Evolutionary conservation across 1,284 basidiomycete genomes (phyloP), one percentile per base, ranked within the genome.

Genomic region (Cutaneotrichosporon dermatis): DNA sequence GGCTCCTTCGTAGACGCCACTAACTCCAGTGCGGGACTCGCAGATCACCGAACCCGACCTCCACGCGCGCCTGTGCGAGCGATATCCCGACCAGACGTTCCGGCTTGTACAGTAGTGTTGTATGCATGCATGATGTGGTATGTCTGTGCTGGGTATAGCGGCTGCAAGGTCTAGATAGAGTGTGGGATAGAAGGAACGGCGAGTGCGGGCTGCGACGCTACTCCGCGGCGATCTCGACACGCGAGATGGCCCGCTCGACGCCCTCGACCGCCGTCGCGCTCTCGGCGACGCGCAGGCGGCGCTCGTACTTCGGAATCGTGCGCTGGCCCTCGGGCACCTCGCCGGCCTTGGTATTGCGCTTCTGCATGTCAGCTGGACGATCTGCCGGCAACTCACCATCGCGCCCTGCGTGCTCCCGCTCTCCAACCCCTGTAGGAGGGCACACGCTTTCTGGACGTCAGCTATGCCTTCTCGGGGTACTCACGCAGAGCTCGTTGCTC

Each of bases 351-450:
- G 13, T 43, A n/a, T 41, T 53, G 6, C 44, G 45, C 42, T 43
- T 34, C 9, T 33, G 11, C 15, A 34, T 25, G 48, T 51, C 33
- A 49, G 45, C 10, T 44, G 41, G 15, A 33, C 13, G 11, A n/a
- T 36, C 16, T 7, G 1, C 4, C 1, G 12, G 2, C 11, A 46
- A 82, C 88, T 71, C 71, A 91, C 90, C 53, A 79, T 66, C 8
- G 79, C 78, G 10, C 76, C 68, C 25, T 71, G 65, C 15, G 78
- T 87, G 76, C 89, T 83, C 4, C 92, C 92, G 49, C 87, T 83
- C 75, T 96, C 92, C n/a, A 97, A 80, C 9, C 92, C 89, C 74
- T 96, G 90, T 0, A 97, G 80, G 15, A 96, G 79, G 0, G 88
- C 89, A 66, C 93, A 97, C 0, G 93, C 93, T 79, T 96, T 95